A percentile compares a stretch with the other conserved stretches of the same genome.
Evolutionary conservation across 352 stramenopile species (phyloP).

Genomic region (Globisporangium paroecandrum): DNA sequence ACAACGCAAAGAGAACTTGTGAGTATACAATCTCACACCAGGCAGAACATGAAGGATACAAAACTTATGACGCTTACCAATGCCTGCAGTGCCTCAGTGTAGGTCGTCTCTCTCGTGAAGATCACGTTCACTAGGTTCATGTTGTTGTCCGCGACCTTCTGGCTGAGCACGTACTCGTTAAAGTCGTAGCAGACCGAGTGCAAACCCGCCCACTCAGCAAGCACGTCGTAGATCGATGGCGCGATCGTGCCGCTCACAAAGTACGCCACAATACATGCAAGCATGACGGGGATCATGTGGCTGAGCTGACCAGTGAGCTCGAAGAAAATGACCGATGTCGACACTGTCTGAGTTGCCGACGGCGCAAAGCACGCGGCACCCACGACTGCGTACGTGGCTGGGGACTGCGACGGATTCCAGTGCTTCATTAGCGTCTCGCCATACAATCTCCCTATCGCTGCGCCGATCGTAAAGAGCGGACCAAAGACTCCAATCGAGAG

Average conservation of each 20-base stretch:
- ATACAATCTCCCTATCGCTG: conserved; percentile 65
- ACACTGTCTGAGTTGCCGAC: conserved; percentile 89
- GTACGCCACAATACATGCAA: conserved; percentile 78
- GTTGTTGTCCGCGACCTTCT: conserved; percentile 60
- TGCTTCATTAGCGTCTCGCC: conserved; percentile 77
- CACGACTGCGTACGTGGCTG: conserved; percentile 87
- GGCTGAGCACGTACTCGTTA: conserved; percentile 70
- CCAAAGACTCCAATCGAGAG: conserved; percentile 81
- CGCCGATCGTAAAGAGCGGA: conserved; percentile 79
- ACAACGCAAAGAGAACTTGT: not conserved
- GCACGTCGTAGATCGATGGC: conserved; percentile 83
- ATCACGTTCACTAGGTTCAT: conserved; percentile 54
- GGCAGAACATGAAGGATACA: not conserved
- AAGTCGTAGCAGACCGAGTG: conserved; percentile 82
- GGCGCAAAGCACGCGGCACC: conserved; percentile 89
- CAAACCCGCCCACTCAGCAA: conserved; percentile 74
- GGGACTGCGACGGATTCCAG: conserved; percentile 72
- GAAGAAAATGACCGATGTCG: conserved; percentile 85
- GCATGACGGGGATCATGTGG: conserved; percentile 81
- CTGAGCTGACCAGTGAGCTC: conserved; percentile 78
- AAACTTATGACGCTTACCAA: conserved; percentile 32
- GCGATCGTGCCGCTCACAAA: conserved; percentile 76
- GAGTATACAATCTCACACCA: not conserved
- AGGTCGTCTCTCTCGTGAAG: conserved; percentile 75
- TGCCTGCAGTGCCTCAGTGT: conserved; percentile 59